Conservation (phyloP, 2,329 filamentous ascomycete species). For the Talaromyces rugulosus region DNA sequence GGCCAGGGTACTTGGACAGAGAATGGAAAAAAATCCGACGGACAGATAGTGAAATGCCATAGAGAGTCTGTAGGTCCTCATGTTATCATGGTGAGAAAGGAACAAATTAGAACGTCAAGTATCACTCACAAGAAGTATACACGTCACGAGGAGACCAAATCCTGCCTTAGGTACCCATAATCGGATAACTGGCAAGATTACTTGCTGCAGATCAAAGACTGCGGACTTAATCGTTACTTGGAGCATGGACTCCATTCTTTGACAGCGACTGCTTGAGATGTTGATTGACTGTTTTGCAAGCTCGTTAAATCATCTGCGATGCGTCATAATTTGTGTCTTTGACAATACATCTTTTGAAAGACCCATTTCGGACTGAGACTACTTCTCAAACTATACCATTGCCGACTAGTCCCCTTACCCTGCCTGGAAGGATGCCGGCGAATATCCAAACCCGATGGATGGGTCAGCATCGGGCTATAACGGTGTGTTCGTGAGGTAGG, state of each 20-base stretch:
- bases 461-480: background rate
- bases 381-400: background rate
- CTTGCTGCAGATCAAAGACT: background rate
- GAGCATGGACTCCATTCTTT: background rate
- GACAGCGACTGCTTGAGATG: background rate
- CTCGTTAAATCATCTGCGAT: background rate
- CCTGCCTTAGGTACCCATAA: background rate
- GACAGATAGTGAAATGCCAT: background rate
- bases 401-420: background rate
- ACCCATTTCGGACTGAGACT: background rate
- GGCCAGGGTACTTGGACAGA: slow-evolving; percentile 11
- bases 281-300: background rate
- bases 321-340: background rate
- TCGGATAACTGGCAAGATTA: background rate
- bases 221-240: background rate
- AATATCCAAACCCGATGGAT: background rate
- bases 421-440: background rate
- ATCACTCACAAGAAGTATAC: slow-evolving; percentile 1
- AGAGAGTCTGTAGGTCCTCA: background rate
- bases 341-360: background rate
- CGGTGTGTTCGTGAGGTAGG: background rate
- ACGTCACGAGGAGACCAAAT: background rate
- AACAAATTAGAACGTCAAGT: background rate
- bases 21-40: background rate
- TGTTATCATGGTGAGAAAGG: background rate